These are phyloP conservation scores for Aquilaria sinensis DNA, from an alignment of 345 rosid species.

Conservation along the genomic window DNA sequence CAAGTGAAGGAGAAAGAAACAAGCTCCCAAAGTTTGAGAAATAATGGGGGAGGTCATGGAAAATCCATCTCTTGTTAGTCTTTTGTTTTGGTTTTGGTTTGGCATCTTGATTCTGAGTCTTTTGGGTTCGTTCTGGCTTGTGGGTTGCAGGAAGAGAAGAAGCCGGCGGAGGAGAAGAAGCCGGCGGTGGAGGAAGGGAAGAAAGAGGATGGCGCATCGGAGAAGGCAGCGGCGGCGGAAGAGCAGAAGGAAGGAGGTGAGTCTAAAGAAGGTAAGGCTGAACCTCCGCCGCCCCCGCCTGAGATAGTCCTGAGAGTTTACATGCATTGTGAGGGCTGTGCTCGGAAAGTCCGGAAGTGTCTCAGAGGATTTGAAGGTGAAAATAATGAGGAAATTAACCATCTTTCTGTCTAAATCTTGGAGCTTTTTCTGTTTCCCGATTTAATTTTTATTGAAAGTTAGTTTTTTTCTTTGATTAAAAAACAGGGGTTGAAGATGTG, in stretches of 20 bases:
- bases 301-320: constrained; percentile 72
- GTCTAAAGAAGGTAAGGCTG: constrained; percentile 30
- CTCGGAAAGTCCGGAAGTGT: constrained; percentile 71
- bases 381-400: too few relatives aligned
- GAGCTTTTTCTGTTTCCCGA: not conserved
- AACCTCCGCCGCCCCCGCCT: constrained; percentile 60
- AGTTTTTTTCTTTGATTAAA: not conserved
- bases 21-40: constrained; percentile 6
- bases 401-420: not conserved
- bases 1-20: not conserved
- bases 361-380: constrained; percentile 80
- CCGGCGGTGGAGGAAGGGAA: constrained; percentile 35
- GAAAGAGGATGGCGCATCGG: constrained; percentile 25
- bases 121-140: not conserved
- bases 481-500: constrained; percentile 81
- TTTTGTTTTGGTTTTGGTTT: not conserved
- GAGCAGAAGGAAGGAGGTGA: constrained; percentile 29
- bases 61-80: not conserved
- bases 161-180: constrained; percentile 26
- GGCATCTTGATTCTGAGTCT: not conserved
- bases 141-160: constrained; percentile 47
- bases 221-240: constrained; percentile 34
- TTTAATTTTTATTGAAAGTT: not conserved
- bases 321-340: constrained; percentile 99
- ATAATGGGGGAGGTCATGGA: constrained; percentile 64